Evolutionary conservation across 2,329 filamentous ascomycete genomes (phyloP).

Genomic region (Trichophyton rubrum): DNA sequence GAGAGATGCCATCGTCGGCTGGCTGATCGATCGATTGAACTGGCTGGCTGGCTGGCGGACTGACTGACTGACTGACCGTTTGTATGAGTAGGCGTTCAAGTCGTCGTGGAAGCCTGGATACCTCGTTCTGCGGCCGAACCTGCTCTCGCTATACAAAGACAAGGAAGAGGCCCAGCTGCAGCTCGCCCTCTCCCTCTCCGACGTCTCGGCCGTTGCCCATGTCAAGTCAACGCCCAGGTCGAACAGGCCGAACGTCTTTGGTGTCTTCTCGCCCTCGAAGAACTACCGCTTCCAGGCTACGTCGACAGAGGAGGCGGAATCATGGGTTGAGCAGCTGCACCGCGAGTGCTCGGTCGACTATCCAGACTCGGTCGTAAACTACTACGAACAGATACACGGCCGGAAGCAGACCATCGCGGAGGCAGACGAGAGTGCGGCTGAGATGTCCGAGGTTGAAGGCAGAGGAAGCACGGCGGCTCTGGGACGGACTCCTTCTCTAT

Average conservation of each 20-base stretch:
- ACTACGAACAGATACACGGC: slow-evolving; percentile 59
- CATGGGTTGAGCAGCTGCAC: slow-evolving; percentile 77
- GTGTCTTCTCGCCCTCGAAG: slow-evolving; percentile 76
- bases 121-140: slow-evolving; percentile 78
- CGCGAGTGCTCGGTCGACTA: slow-evolving; percentile 63
- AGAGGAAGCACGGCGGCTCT: not conserved
- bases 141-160: slow-evolving; percentile 86
- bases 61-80: slow-evolving; percentile 9
- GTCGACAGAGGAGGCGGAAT: slow-evolving; percentile 60
- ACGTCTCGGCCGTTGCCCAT: slow-evolving; percentile 79
- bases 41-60: slow-evolving; percentile 8
- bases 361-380: slow-evolving; percentile 46
- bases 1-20: not conserved
- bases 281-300: slow-evolving; percentile 83
- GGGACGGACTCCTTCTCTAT: not conserved
- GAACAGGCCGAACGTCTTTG: slow-evolving; percentile 77
- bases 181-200: slow-evolving; percentile 74
- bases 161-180: slow-evolving; percentile 79
- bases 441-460: slow-evolving; percentile 30
- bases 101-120: slow-evolving; percentile 85
- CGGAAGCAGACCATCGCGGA: slow-evolving; percentile 18
- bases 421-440: slow-evolving; percentile 28
- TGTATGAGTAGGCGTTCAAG: slow-evolving; percentile 26
- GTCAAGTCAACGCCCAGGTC: slow-evolving; percentile 73
- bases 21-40: not conserved